phyloP scores from a whole-genome alignment of 306 rosid genomes.

The cucumber (Cucumis sativus) region Cucumber_9930_V3 NC_026657.2:9571501-9572000 shows the following conservation, averaged over 20 bases:
- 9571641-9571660: no score
- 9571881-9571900: not conserved
- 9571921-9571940: not conserved
- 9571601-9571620: no score
- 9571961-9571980: not conserved
- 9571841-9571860: not conserved
- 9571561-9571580: no score
- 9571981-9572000: not conserved
- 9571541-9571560: no score
- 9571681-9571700: no score
- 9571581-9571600: no score
- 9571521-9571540: no score
- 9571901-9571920: not conserved
- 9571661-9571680: no score
- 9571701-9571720: no score
- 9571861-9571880: not conserved
- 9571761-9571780: not conserved
- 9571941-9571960: not conserved
- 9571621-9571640: no score
- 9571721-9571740: not conserved
- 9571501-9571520: no score
- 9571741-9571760: not conserved
- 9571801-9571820: not conserved
- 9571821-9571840: not conserved
- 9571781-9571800: not conserved